These are phyloP conservation scores for Kregervanrija delftensis DNA, from an alignment of 805 yeast species.

Conservation along the genomic window DNA sequence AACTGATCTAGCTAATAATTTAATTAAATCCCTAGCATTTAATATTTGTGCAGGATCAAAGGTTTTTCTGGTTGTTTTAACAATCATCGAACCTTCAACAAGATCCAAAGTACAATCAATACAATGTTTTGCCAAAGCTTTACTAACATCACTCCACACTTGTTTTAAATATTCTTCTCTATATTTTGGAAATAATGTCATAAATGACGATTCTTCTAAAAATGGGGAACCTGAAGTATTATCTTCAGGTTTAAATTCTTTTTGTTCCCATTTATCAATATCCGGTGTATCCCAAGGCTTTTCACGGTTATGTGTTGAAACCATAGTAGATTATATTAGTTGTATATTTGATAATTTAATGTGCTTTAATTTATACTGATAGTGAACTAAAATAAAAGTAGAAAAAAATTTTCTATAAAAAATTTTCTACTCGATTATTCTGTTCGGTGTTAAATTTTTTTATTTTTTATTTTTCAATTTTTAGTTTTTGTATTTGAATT, in stretches of 20 bases:
- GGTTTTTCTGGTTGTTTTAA: slow-evolving; percentile 90
- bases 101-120: slow-evolving; percentile 81
- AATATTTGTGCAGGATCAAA: slow-evolving; percentile 90
- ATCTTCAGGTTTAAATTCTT: slow-evolving; percentile 85
- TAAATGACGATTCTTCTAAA: slow-evolving; percentile 92
- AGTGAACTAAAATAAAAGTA: too few relatives aligned
- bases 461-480: too few relatives aligned
- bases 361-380: too few relatives aligned
- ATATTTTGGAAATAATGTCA: slow-evolving; percentile 93
- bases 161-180: slow-evolving; percentile 85
- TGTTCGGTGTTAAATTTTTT: too few relatives aligned
- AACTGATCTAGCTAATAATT: slow-evolving; percentile 89
- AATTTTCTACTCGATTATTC: too few relatives aligned
- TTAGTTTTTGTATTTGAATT: too few relatives aligned
- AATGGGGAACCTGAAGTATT: slow-evolving; percentile 82
- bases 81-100: slow-evolving; percentile 97
- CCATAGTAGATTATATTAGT: slow-evolving; percentile 42
- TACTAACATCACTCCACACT: slow-evolving; percentile 91
- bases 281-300: slow-evolving; percentile 98
- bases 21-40: slow-evolving; percentile 92
- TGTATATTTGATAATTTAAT: not conserved
- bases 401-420: too few relatives aligned
- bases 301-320: slow-evolving; percentile 86
- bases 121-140: slow-evolving; percentile 62
- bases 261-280: slow-evolving; percentile 86